phyloP scores from a whole-genome alignment of 2,329 filamentous ascomycete species.

The Fusarium sp. region DNA sequence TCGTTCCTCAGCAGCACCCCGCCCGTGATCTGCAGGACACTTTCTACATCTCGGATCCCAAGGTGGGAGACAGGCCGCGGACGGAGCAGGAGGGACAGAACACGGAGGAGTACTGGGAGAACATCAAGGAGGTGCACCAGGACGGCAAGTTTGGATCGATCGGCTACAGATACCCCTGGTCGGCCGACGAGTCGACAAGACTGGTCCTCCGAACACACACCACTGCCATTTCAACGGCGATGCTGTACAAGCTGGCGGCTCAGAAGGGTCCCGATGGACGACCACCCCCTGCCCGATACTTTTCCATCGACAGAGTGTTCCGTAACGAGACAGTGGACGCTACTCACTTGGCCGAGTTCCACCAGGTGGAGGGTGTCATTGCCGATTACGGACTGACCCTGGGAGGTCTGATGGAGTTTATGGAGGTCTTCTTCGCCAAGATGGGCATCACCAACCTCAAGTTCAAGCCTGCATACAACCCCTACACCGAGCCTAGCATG shows the following conservation, averaged over 20 bases:
- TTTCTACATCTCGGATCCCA: constrained; percentile 96
- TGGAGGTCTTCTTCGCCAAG: constrained; percentile 95
- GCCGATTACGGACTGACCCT: constrained; percentile 94
- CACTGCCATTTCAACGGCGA: constrained; percentile 89
- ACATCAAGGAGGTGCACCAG: constrained; percentile 88
- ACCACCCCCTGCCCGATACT: constrained; percentile 84
- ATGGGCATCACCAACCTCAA: constrained; percentile 88
- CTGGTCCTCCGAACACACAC: constrained; percentile 97
- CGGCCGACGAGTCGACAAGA: constrained; percentile 84
- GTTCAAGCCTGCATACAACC: constrained; percentile 98
- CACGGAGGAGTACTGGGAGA: constrained; percentile 89
- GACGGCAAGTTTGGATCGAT: constrained; percentile 93
- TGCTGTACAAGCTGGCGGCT: constrained; percentile 89
- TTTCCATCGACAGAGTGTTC: constrained; percentile 98
- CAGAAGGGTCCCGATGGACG: constrained; percentile 79
- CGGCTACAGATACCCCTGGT: constrained; percentile 96
- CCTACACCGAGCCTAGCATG: constrained; percentile 96
- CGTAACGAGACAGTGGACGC: constrained; percentile 97
- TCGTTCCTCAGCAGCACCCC: constrained; percentile 95
- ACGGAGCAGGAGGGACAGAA: constrained; percentile 69
- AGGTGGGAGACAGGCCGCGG: constrained; percentile 76
- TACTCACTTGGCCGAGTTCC: constrained; percentile 97
- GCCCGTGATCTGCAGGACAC: constrained; percentile 98
- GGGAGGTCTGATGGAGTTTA: constrained; percentile 91
- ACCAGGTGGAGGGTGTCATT: constrained; percentile 98